A percentile compares a stretch with the other conserved stretches of the same genome.
phyloP scores from a whole-genome alignment of 2,329 filamentous ascomycete species.

The Epichloe bromicola region DNA sequence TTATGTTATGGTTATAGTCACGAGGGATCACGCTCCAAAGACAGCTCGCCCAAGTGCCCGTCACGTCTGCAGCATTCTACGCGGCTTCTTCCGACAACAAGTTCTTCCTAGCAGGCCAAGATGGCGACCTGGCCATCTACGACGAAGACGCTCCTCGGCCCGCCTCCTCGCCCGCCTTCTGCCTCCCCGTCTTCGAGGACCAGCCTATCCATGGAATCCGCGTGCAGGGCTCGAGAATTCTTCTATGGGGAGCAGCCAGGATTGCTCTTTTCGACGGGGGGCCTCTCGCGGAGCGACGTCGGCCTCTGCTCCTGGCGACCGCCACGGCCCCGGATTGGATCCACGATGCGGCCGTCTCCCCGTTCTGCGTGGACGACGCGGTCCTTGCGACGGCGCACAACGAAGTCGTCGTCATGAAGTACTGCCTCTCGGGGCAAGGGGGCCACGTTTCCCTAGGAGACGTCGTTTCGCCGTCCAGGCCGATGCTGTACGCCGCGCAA shows the following conservation, averaged over 20 bases:
- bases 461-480: slow-evolving; percentile 54
- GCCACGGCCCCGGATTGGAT: slow-evolving; percentile 60
- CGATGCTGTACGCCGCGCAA: slow-evolving; percentile 78
- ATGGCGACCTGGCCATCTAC: slow-evolving; percentile 44
- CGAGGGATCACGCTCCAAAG: slow-evolving; percentile 12
- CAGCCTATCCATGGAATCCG: slow-evolving; percentile 64
- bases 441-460: slow-evolving; percentile 26
- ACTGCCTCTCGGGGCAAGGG: slow-evolving; percentile 18
- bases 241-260: slow-evolving; percentile 60
- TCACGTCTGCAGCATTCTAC: slow-evolving; percentile 47
- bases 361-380: slow-evolving; percentile 28
- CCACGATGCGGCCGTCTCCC: slow-evolving; percentile 48
- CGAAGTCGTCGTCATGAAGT: slow-evolving; percentile 46
- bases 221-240: slow-evolving; percentile 20
- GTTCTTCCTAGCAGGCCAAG: slow-evolving; percentile 46
- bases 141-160: slow-evolving; percentile 24
- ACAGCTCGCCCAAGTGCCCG: slow-evolving; percentile 36
- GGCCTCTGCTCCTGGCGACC: slow-evolving; percentile 7
- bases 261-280: slow-evolving; percentile 29
- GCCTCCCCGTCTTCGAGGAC: slow-evolving; percentile 44
- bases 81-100: slow-evolving; percentile 15
- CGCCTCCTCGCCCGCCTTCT: slow-evolving; percentile 20
- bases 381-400: slow-evolving; percentile 80
- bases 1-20: not conserved
- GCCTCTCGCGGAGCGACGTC: slow-evolving; percentile 8